These are phyloP conservation scores for Moringa oleifera DNA, from an alignment of 345 rosid genomes.

Conservation along the genomic window DNA sequence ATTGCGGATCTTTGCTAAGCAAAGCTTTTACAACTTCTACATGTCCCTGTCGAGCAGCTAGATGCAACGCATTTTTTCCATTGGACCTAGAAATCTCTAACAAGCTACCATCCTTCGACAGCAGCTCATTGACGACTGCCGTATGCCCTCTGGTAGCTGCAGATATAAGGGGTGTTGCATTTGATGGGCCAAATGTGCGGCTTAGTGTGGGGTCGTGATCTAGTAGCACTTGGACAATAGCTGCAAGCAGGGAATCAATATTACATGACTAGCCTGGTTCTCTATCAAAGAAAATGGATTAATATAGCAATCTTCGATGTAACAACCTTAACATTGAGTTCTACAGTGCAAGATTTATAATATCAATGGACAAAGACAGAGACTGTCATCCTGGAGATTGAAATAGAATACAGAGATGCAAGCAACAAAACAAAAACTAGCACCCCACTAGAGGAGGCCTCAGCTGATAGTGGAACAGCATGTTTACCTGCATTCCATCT, in stretches of 20 bases:
- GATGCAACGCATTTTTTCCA: conserved; percentile 88
- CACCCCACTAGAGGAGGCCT: background rate
- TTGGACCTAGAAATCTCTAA: conserved; percentile 72
- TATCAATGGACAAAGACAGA: background rate
- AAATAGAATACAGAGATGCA: too few relatives aligned
- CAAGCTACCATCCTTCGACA: conserved; percentile 73
- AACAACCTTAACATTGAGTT: background rate
- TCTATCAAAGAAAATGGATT: background rate
- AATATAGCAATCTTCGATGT: too few relatives aligned
- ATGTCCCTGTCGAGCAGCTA: conserved; percentile 84
- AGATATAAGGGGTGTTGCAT: conserved; percentile 82
- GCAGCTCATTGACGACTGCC: conserved; percentile 71
- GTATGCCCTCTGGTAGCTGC: conserved; percentile 93
- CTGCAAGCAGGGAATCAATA: conserved; percentile 39
- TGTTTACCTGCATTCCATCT: background rate
- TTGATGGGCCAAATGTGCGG: conserved; percentile 69
- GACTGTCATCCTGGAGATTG: background rate
- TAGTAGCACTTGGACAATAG: conserved; percentile 77
- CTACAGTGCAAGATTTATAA: too few relatives aligned
- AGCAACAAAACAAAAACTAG: background rate
- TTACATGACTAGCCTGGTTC: background rate
- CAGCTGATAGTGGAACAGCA: background rate
- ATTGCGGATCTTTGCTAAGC: conserved; percentile 69
- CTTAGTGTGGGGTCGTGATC: conserved; percentile 80
- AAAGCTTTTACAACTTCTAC: conserved; percentile 73